These are phyloP conservation scores for Suhomyces guaymorum DNA, from an alignment of 1,139 yeast species.

Conservation along the genomic window DNA sequence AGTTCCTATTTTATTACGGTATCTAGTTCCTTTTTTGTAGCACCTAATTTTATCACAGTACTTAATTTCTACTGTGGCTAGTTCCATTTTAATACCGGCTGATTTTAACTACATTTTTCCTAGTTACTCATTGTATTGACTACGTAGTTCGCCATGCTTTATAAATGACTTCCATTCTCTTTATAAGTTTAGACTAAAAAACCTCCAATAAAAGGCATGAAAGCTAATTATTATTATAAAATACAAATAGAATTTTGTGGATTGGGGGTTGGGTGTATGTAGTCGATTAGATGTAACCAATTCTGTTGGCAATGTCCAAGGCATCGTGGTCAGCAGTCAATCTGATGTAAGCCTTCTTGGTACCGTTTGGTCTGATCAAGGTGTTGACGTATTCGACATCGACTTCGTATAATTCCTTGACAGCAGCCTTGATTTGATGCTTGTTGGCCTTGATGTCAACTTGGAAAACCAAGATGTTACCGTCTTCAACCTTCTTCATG, in stretches of 20 bases:
- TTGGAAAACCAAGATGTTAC: slow-evolving; percentile 98
- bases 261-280: slow-evolving; percentile 11
- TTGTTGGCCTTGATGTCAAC: slow-evolving; percentile 97
- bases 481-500: slow-evolving; percentile 99
- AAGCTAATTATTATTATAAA: slow-evolving; percentile 15
- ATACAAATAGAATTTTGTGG: slow-evolving; percentile 17
- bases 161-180: slow-evolving; percentile 15
- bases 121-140: slow-evolving; percentile 3
- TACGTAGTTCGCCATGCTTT: slow-evolving; percentile 7
- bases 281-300: slow-evolving; percentile 82
- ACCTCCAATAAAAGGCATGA: slow-evolving; percentile 13
- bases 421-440: slow-evolving; percentile 97
- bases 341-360: slow-evolving; percentile 99
- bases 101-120: neutral
- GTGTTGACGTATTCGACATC: slow-evolving; percentile 95
- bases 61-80: neutral
- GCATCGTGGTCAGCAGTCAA: slow-evolving; percentile 99
- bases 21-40: no score
- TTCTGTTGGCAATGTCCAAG: slow-evolving; percentile 99
- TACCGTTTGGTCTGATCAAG: slow-evolving; percentile 97
- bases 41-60: no score
- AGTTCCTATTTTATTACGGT: no score
- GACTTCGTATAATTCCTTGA: slow-evolving; percentile 96
- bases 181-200: slow-evolving; percentile 15
- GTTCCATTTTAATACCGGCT: neutral